Evolutionary conservation across 495 filamentous ascomycete genomes (phyloP).

Genomic region (Neurospora tetraspora): DNA sequence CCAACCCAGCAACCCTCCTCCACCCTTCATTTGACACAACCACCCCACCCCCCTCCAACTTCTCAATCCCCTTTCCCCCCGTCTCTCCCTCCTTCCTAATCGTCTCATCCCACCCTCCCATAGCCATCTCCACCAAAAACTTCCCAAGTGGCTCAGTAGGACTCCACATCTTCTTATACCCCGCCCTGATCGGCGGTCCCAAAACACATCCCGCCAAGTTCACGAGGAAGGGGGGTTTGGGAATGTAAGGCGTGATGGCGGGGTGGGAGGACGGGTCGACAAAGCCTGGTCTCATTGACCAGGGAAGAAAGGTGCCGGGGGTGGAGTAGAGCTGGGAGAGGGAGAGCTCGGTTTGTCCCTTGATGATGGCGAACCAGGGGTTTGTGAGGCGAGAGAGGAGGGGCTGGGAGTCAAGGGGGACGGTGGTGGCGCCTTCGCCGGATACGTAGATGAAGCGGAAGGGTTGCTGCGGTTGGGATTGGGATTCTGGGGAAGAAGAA

Average conservation of each 20-base stretch:
- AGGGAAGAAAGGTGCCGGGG: constrained; percentile 1
- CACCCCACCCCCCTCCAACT: constrained; percentile 28
- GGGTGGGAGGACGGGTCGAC: constrained; percentile 41
- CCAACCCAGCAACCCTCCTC: constrained; percentile 34
- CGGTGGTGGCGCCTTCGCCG: constrained; percentile 42
- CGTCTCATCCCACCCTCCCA: constrained; percentile 38
- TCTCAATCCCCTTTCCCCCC: constrained; percentile 34
- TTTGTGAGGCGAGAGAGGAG: constrained; percentile 35
- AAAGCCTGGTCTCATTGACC: constrained; percentile 39
- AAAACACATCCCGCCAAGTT: constrained; percentile 9
- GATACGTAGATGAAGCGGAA: constrained; percentile 67
- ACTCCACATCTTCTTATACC: constrained; percentile 18
- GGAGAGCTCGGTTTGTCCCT: constrained; percentile 50
- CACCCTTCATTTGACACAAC: constrained; percentile 40
- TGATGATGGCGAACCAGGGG: constrained; percentile 25
- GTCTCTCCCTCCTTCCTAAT: constrained; percentile 26
- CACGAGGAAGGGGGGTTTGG: constrained; percentile 6
- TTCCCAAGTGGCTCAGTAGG: constrained; percentile 21
- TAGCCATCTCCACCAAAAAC: constrained; percentile 47
- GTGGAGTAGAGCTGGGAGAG: constrained; percentile 29
- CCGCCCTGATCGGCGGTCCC: constrained; percentile 9
- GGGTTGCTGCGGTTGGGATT: constrained; percentile 19
- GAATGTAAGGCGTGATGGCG: constrained; percentile 39
- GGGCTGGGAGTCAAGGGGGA: constrained; percentile 41
- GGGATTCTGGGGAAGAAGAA: constrained; percentile 35